These are phyloP conservation scores for Pestalotiopsis fici DNA, from an alignment of 2,329 filamentous ascomycete genomes.

Conservation along the genomic window DNA sequence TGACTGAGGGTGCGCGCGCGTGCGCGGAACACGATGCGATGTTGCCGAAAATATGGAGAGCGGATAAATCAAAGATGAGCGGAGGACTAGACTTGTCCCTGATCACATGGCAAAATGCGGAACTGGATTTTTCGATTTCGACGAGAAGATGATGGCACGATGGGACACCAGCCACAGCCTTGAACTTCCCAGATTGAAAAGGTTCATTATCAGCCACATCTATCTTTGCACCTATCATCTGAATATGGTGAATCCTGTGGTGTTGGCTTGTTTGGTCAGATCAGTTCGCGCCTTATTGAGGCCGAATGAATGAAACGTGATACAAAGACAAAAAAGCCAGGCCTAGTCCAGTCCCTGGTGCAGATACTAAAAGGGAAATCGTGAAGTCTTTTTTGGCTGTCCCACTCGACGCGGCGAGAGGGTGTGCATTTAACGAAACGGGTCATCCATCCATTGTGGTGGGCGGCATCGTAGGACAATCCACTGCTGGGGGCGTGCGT, in stretches of 20 bases:
- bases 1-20: too few relatives aligned
- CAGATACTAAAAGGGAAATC: not conserved
- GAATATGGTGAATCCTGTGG: not conserved
- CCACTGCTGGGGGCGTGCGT: too few relatives aligned
- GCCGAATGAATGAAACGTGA: slow-evolving; percentile 6
- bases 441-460: not conserved
- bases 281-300: not conserved
- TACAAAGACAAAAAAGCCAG: slow-evolving; percentile 1
- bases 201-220: not conserved
- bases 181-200: not conserved
- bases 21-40: not conserved
- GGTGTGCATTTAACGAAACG: not conserved
- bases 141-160: not conserved
- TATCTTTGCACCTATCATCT: not conserved
- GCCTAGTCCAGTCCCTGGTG: not conserved
- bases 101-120: not conserved
- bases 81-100: not conserved
- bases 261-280: not conserved
- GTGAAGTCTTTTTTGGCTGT: not conserved
- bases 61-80: not conserved
- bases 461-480: not conserved
- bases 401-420: not conserved
- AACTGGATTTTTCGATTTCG: not conserved
- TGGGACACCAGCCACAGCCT: not conserved
- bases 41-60: not conserved